These are phyloP conservation scores for Drechmeria coniospora DNA, from an alignment of 2,329 filamentous ascomycete genomes.

Conservation along the genomic window DNA sequence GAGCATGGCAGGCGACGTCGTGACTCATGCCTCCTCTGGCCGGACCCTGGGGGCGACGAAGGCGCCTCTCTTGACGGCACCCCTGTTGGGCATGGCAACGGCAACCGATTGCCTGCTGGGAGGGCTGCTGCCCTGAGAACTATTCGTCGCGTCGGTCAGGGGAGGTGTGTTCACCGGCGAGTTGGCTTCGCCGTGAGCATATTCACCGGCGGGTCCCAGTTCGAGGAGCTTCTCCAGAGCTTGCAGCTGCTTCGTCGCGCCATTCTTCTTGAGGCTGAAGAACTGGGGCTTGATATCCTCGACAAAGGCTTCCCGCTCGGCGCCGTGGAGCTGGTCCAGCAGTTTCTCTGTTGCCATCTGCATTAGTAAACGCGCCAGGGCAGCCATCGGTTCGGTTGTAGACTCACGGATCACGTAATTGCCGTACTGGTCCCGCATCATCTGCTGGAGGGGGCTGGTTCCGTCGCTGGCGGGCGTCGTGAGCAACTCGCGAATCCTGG, in stretches of 20 bases:
- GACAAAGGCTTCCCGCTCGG: slow-evolving; percentile 43
- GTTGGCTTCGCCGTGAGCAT: slow-evolving; percentile 12
- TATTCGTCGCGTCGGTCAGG: slow-evolving; percentile 54
- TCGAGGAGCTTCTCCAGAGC: slow-evolving; percentile 20
- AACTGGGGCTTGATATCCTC: slow-evolving; percentile 50
- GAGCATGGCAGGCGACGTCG: too few species aligned
- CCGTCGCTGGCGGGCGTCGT: slow-evolving; percentile 46
- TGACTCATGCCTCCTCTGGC: slow-evolving; percentile 17
- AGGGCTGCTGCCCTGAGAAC: slow-evolving; percentile 49
- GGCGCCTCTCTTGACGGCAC: slow-evolving; percentile 7
- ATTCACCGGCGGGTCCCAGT: slow-evolving; percentile 9
- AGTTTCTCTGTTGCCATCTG: slow-evolving; percentile 53
- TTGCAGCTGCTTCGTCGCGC: slow-evolving; percentile 44
- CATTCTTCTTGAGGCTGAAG: slow-evolving; percentile 44
- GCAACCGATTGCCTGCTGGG: slow-evolving; percentile 48
- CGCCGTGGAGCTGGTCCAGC: slow-evolving; percentile 44
- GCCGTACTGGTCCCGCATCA: slow-evolving; percentile 84
- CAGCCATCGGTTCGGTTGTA: not conserved
- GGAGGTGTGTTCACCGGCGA: slow-evolving; percentile 44
- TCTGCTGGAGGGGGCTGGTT: slow-evolving; percentile 51
- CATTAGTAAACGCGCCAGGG: slow-evolving; percentile 12
- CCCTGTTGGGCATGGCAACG: slow-evolving; percentile 19
- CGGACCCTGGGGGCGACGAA: slow-evolving; percentile 14
- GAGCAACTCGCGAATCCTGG: slow-evolving; percentile 49
- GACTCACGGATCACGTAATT: slow-evolving; percentile 92